Evolutionary conservation across 164 flowering plant species (phyloP).

Genomic region (Echeveria elegans): DNA sequence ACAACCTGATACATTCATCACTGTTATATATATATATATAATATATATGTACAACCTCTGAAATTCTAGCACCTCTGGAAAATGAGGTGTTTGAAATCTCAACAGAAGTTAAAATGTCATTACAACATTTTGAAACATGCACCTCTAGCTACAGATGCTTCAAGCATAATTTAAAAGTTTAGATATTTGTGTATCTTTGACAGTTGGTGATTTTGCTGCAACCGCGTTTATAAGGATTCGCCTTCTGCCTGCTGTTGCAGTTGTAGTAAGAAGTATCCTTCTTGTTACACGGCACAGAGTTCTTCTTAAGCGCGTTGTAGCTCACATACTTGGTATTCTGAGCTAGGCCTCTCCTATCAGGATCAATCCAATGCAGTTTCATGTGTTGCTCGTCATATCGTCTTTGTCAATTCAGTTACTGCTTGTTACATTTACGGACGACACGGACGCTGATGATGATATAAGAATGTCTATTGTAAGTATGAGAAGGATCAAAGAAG

Average conservation of each 20-base stretch:
- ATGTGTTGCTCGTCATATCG: neutral
- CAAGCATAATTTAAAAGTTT: neutral
- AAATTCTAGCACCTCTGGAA: too few relatives aligned
- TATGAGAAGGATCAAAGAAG: neutral
- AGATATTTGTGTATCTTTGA: constrained; percentile 14
- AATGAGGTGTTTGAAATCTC: too few relatives aligned
- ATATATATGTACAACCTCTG: too few relatives aligned
- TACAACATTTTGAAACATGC: too few relatives aligned
- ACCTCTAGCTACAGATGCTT: too few relatives aligned
- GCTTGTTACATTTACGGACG: constrained; percentile 5
- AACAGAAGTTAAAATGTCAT: too few relatives aligned
- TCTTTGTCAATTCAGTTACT: constrained; percentile 20
- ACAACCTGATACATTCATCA: too few relatives aligned
- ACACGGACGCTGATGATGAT: neutral
- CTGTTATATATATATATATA: too few relatives aligned
- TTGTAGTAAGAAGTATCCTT: constrained; percentile 10
- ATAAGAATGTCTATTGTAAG: neutral
- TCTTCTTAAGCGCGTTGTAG: constrained; percentile 20
- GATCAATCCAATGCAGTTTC: constrained; percentile 20
- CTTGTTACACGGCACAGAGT: constrained; percentile 27
- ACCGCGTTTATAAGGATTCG: constrained; percentile 31
- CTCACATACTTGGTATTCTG: constrained; percentile 9
- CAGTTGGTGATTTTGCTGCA: constrained; percentile 32
- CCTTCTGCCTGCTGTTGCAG: constrained; percentile 15
- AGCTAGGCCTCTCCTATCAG: constrained; percentile 17